Evolutionary conservation across 805 yeast species (phyloP).

Genomic region (Jamesozyma hellenica): DNA sequence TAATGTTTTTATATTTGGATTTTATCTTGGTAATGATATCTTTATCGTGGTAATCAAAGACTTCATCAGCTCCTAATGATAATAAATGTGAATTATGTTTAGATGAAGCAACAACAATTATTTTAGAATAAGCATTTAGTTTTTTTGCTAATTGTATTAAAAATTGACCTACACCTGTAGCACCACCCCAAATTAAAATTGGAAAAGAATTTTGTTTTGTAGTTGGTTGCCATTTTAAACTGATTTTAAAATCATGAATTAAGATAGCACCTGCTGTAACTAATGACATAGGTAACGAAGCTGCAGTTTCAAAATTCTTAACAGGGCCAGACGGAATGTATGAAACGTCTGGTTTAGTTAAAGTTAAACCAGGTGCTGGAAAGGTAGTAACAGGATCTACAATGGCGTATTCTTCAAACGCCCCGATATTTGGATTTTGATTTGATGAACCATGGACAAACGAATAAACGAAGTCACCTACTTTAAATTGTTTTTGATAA

Average conservation of each 20-base stretch:
- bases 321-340: conserved; percentile 25
- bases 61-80: conserved; percentile 40
- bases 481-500: conserved; percentile 18
- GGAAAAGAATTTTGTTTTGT: conserved; percentile 29
- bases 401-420: conserved; percentile 46
- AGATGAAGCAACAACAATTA: conserved; percentile 41
- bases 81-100: conserved; percentile 34
- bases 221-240: conserved; percentile 19
- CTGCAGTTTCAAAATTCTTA: conserved; percentile 52
- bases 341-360: background rate
- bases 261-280: conserved; percentile 39
- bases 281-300: conserved; percentile 45
- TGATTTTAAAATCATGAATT: conserved; percentile 17
- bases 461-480: conserved; percentile 49
- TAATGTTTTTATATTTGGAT: conserved; percentile 23
- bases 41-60: conserved; percentile 39
- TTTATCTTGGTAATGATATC: conserved; percentile 36
- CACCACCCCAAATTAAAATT: conserved; percentile 55
- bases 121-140: conserved; percentile 32
- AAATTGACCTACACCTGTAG: conserved; percentile 50
- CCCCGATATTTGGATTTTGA: conserved; percentile 39
- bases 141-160: conserved; percentile 50
- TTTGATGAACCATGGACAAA: conserved; percentile 44
- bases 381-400: conserved; percentile 26
- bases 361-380: conserved; percentile 13